Base-by-base conservation (phyloP, 345 rosid species). In the Chamaenerion angustifolium region DNA sequence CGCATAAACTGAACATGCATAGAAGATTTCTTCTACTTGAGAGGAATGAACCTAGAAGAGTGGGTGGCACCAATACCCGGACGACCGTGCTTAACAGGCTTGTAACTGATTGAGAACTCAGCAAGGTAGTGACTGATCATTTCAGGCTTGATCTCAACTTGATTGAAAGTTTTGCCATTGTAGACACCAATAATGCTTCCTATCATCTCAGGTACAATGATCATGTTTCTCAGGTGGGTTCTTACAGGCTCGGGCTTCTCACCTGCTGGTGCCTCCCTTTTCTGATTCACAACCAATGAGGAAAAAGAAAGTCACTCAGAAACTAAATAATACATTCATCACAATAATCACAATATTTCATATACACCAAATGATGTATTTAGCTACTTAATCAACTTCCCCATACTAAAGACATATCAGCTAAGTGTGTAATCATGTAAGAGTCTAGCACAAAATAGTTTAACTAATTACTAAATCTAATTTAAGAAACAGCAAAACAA, bases 61-160 rank as follows among this genome's bases (percentile, higher is more conserved):
- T 51, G 54, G 46, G 17, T 19, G 11, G 56, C 47, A 19, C 47
- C 40, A 3, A 53, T 42, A 40, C 56, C 56, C 2, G 56, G 56
- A 16, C 56, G 41, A 16, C 56, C 56, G 43, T 53, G 56, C 56
- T 53, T 53, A 13, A 53, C 46, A 2, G 47, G 37, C 47, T 53
- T 42, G 46, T 42, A 53, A 17, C 40, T 12, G 47, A 42, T 53
- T 8, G 56, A 53, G 46, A 53, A 53, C 44, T 42, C 31, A 8
- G 37, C 46, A 12, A 53, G 56, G 56, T 19, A 53, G 41, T 42
- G 56, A 11, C 47, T 31, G 25, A 53, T 53, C 46, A 53, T 53
- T 42, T 53, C 46, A 16, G 56, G 56, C 37, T 42, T 42, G 11
- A 42, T 53, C 37, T 53, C 43, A 27, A 45, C 59, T 13, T 8